A percentile compares a stretch with the other conserved stretches of the same genome.
phyloP scores from a whole-genome alignment of 2,329 filamentous ascomycete genomes.

The Aureobasidium namibiae region DNA sequence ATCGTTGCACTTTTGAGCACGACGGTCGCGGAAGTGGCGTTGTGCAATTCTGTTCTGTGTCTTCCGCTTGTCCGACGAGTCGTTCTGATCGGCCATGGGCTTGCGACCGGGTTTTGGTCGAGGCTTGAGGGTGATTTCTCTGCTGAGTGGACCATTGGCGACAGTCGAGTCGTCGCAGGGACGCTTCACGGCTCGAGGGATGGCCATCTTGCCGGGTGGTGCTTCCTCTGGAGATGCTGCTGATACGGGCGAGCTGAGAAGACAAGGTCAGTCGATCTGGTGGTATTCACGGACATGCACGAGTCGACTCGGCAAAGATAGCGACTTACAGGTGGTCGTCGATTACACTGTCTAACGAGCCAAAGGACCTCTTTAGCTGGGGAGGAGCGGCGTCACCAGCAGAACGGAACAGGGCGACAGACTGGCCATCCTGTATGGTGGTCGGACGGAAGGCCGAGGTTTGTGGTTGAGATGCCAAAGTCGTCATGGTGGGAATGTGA shows the following conservation, averaged over 20 bases:
- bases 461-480: not conserved
- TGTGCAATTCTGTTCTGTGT: conserved; percentile 91
- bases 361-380: not conserved
- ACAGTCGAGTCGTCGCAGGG: not conserved
- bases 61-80: conserved; percentile 86
- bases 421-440: not conserved
- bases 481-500: not conserved
- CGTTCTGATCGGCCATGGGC: conserved; percentile 60
- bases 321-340: conserved; percentile 1
- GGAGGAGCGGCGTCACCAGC: not conserved
- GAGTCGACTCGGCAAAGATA: not conserved
- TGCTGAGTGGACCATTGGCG: conserved; percentile 9
- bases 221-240: not conserved
- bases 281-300: too few species aligned
- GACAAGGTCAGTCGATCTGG: not conserved
- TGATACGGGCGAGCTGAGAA: not conserved
- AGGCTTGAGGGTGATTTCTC: conserved; percentile 28
- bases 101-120: conserved; percentile 69
- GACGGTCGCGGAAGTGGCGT: conserved; percentile 78
- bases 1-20: conserved; percentile 74
- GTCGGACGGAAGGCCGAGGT: not conserved
- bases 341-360: not conserved
- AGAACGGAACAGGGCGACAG: not conserved
- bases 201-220: conserved; percentile 5
- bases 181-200: conserved; percentile 1